A percentile compares a stretch with the other conserved stretches of the same genome.
phyloP scores from a whole-genome alignment of 1,284 basidiomycete genomes.

The Rhodotorula sp. region DNA sequence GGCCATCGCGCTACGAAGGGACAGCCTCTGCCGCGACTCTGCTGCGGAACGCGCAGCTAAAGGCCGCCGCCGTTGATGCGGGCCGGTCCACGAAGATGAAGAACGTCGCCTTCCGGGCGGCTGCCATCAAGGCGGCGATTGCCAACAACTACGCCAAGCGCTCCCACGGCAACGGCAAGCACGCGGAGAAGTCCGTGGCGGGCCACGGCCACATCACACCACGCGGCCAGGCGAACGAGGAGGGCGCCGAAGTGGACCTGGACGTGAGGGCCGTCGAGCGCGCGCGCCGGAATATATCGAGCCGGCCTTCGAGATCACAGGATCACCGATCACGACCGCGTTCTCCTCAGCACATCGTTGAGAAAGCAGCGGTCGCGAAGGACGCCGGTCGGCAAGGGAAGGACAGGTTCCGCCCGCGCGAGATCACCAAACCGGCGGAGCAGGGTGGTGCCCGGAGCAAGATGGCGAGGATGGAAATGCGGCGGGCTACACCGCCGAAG shows the following conservation, averaged over 20 bases:
- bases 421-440: background rate
- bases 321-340: background rate
- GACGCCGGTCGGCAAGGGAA: background rate
- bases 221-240: too few relatives aligned
- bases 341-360: background rate
- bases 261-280: background rate
- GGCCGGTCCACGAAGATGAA: background rate
- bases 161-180: background rate
- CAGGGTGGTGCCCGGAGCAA: background rate
- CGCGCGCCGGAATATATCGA: background rate
- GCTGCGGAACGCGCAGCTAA: background rate
- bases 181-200: too few relatives aligned
- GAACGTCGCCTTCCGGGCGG: conserved; percentile 3
- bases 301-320: background rate
- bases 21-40: background rate
- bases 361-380: background rate
- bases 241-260: background rate
- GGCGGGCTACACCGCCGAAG: background rate
- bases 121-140: conserved; percentile 1
- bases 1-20: background rate
- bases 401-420: conserved; percentile 1
- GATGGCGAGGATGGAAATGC: background rate
- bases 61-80: background rate
- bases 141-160: background rate
- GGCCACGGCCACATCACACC: too few relatives aligned